Conservation (phyloP, 352 stramenopile genomes). For the Phytophthora litchii region DNA sequence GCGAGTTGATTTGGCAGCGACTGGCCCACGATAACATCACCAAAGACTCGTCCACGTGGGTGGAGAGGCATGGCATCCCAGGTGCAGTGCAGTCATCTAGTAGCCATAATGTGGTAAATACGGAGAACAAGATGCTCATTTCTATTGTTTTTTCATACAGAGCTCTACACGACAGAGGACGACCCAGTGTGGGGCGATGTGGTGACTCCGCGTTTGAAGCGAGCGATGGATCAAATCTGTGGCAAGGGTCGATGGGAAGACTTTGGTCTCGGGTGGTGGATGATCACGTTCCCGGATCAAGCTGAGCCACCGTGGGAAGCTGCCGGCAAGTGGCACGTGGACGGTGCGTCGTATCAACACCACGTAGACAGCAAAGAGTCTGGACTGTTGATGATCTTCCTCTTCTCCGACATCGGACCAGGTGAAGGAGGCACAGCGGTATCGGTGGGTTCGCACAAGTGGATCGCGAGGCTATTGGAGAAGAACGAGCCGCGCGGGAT, state of each 20-base stretch:
- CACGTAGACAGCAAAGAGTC: conserved; percentile 73
- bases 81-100: conserved; percentile 34
- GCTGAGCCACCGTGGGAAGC: conserved; percentile 56
- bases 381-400: conserved; percentile 78
- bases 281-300: conserved; percentile 78
- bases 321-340: conserved; percentile 84
- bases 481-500: conserved; percentile 58
- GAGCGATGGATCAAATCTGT: conserved; percentile 77
- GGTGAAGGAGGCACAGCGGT: conserved; percentile 74
- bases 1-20: conserved; percentile 54
- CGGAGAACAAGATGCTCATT: not conserved
- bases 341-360: conserved; percentile 78
- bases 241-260: conserved; percentile 61
- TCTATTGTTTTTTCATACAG: conserved; percentile 24
- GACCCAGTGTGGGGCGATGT: conserved; percentile 51
- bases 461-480: conserved; percentile 58
- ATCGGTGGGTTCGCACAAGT: conserved; percentile 66
- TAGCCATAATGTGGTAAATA: not conserved
- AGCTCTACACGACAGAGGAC: conserved; percentile 21
- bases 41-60: conserved; percentile 52
- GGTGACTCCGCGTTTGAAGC: conserved; percentile 47
- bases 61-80: conserved; percentile 54
- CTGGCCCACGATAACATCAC: conserved; percentile 44
- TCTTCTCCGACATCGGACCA: conserved; percentile 75
- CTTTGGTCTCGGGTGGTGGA: conserved; percentile 87